Conservation (phyloP, 495 filamentous ascomycete genomes). For the Tuber indicum region DNA sequence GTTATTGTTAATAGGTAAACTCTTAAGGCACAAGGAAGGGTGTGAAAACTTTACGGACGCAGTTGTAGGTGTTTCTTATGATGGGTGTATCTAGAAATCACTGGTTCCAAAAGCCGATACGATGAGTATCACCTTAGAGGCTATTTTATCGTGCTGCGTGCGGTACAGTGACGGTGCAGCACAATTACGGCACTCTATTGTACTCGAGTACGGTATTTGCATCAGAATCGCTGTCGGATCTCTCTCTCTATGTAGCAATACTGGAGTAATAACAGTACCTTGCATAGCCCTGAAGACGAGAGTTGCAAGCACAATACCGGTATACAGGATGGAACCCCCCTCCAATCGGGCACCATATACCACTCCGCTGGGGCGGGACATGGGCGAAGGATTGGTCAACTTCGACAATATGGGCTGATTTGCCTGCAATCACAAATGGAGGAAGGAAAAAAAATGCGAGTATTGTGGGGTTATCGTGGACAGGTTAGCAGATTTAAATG, state of each 20-base stretch:
- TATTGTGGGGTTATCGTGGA: not conserved
- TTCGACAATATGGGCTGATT: not conserved
- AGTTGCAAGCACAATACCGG: not conserved
- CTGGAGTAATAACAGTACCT: not conserved
- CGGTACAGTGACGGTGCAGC: too few relatives aligned
- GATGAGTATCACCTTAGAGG: not conserved
- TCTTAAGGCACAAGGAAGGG: too few relatives aligned
- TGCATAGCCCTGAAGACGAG: not conserved
- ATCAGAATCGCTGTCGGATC: not conserved
- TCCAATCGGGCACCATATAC: not conserved
- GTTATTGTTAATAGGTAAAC: too few relatives aligned
- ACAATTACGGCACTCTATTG: not conserved
- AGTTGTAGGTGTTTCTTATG: not conserved
- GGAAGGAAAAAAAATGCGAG: not conserved
- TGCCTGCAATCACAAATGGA: not conserved
- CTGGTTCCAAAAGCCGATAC: not conserved
- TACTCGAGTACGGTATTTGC: not conserved
- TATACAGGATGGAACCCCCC: not conserved
- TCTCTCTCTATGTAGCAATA: not conserved
- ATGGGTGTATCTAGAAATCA: not conserved
- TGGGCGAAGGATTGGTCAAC: not conserved
- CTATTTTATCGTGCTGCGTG: not conserved
- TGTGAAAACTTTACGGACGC: too few relatives aligned
- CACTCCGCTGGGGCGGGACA: not conserved
- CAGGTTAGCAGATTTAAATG: not conserved